Conservation (phyloP, 495 filamentous ascomycete genomes). For the Aspergillus bridgeri region DNA sequence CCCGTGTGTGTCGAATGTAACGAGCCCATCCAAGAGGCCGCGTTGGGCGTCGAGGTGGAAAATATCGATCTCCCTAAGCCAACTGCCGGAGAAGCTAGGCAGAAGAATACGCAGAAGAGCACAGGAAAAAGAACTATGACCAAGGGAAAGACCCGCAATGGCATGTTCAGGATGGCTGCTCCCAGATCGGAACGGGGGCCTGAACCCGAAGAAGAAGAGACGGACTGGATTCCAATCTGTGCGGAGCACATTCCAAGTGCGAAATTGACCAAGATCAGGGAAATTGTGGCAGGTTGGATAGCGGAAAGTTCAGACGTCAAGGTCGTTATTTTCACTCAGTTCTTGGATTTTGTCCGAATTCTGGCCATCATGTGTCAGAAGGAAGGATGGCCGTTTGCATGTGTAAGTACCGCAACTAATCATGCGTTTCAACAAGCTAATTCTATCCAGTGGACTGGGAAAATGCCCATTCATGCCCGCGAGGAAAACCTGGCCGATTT, state of each 20-base stretch:
- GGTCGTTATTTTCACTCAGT: conserved; percentile 44
- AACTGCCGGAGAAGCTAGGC: not conserved
- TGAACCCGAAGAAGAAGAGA: conserved; percentile 3
- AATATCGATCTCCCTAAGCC: not conserved
- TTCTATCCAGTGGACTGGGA: conserved; percentile 29
- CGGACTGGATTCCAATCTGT: conserved; percentile 29
- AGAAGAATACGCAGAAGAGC: conserved; percentile 1
- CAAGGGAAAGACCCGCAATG: not conserved
- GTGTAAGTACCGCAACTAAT: conserved; percentile 18
- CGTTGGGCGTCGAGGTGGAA: conserved; percentile 1
- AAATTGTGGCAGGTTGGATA: conserved; percentile 34
- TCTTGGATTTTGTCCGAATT: conserved; percentile 28
- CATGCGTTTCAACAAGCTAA: not conserved
- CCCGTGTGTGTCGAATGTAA: conserved; percentile 23
- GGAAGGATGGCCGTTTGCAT: conserved; percentile 24
- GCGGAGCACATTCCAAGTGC: conserved; percentile 21
- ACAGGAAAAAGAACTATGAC: conserved; percentile 1
- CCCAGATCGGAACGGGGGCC: not conserved
- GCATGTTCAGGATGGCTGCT: not conserved
- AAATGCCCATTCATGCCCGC: conserved; percentile 22
- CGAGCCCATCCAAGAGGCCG: conserved; percentile 11
- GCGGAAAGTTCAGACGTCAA: conserved; percentile 27
- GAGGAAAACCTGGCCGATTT: conserved; percentile 31
- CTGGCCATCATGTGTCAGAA: conserved; percentile 24
- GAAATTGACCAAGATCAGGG: conserved; percentile 26